These are phyloP conservation scores for Bathelium albidoporum DNA, from an alignment of 495 filamentous ascomycete genomes.

Conservation along the genomic window DNA sequence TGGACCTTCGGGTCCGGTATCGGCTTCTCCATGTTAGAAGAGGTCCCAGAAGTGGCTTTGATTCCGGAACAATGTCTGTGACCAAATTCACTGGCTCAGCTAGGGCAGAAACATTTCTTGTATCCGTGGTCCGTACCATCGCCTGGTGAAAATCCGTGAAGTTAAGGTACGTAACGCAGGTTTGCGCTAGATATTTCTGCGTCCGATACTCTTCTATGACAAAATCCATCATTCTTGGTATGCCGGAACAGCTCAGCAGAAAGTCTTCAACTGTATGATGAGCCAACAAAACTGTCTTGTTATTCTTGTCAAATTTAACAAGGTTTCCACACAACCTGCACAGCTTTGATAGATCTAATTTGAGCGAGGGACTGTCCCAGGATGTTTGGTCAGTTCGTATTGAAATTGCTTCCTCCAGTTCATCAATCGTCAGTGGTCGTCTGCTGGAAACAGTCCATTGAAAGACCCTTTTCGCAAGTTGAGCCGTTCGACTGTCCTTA, in stretches of 20 bases:
- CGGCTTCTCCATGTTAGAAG: not conserved
- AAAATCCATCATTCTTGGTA: not conserved
- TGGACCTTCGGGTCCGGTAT: not conserved
- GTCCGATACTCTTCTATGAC: slow-evolving; percentile 6
- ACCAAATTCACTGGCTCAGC: not conserved
- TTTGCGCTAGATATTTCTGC: slow-evolving; percentile 11
- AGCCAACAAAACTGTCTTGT: slow-evolving; percentile 9
- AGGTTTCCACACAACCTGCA: slow-evolving; percentile 13
- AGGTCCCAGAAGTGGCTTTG: not conserved
- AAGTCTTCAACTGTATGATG: slow-evolving; percentile 15
- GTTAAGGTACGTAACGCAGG: slow-evolving; percentile 11
- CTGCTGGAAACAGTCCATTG: slow-evolving; percentile 14
- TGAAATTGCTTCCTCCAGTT: slow-evolving; percentile 14
- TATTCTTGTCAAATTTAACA: slow-evolving; percentile 11
- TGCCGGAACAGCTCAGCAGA: slow-evolving; percentile 8
- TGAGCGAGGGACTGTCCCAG: slow-evolving; percentile 9
- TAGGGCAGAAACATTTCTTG: not conserved
- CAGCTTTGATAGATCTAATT: slow-evolving; percentile 6
- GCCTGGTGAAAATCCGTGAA: slow-evolving; percentile 13
- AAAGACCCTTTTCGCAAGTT: slow-evolving; percentile 11
- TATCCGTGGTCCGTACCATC: slow-evolving; percentile 11
- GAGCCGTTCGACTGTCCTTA: not conserved
- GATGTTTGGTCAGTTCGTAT: slow-evolving; percentile 13
- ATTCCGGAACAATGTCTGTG: not conserved
- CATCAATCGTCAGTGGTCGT: slow-evolving; percentile 9